Conservation (phyloP, 176 grass and related monocot genomes). For the Urochloa ruziziensis region DNA sequence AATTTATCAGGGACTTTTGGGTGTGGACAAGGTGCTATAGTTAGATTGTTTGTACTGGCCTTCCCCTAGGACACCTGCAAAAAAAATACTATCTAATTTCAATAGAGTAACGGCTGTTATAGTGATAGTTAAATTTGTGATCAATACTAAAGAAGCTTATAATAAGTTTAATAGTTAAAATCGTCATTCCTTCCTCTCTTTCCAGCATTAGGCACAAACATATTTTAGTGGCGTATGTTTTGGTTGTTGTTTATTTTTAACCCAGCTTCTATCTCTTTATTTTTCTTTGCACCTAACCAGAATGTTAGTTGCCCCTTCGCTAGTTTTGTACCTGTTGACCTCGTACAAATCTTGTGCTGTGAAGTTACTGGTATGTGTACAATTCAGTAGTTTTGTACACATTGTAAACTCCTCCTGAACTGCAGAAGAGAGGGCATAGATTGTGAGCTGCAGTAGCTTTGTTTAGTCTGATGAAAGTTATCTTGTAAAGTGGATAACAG, state of each 20-base stretch:
- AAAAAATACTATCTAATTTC: neutral
- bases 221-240: neutral
- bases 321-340: neutral
- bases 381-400: too few relatives aligned
- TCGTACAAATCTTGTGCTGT: neutral
- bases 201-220: neutral
- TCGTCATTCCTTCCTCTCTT: neutral
- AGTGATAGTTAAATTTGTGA: neutral
- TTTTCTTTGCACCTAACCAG: neutral
- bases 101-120: neutral
- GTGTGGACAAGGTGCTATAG: neutral
- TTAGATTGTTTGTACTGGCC: neutral
- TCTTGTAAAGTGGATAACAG: neutral
- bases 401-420: too few relatives aligned
- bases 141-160: neutral
- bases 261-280: neutral
- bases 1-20: neutral
- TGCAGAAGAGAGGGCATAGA: neutral
- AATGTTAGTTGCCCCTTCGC: neutral
- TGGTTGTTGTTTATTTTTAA: neutral
- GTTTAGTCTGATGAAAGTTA: neutral
- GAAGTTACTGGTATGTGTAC: neutral
- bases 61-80: neutral
- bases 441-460: neutral
- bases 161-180: neutral